Conservation (phyloP, 1,139 yeast genomes). For the Saccharomyces hybrid region DNA sequence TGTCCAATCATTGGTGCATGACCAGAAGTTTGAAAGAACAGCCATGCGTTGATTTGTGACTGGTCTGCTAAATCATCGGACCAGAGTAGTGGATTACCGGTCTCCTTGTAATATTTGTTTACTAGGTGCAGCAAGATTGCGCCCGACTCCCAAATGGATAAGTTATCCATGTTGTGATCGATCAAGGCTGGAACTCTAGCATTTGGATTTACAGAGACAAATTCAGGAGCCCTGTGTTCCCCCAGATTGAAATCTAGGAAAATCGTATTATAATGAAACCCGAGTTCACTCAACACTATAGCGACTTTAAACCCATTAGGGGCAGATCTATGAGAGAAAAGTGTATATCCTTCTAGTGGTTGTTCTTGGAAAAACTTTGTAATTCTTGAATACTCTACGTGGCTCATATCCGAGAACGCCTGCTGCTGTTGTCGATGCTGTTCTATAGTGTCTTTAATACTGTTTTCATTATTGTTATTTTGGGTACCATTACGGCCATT, state of each 20-base stretch:
- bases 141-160: conserved; percentile 90
- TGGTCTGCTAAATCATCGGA: conserved; percentile 74
- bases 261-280: conserved; percentile 70
- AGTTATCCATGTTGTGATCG: conserved; percentile 73
- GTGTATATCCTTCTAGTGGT: conserved; percentile 77
- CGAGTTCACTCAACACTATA: conserved; percentile 76
- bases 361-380: conserved; percentile 68
- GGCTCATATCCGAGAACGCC: conserved; percentile 8
- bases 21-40: conserved; percentile 90
- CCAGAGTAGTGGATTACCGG: conserved; percentile 73
- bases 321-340: conserved; percentile 86
- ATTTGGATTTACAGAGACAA: conserved; percentile 84
- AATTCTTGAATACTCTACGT: conserved; percentile 43
- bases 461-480: conserved; percentile 15
- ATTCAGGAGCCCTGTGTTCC: conserved; percentile 90
- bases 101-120: conserved; percentile 57
- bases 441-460: conserved; percentile 12
- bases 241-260: conserved; percentile 82
- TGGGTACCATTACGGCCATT: conserved; percentile 3
- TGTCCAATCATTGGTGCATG: conserved; percentile 98
- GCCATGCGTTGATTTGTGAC: conserved; percentile 79
- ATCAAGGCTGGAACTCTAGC: conserved; percentile 92
- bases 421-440: conserved; percentile 16
- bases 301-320: conserved; percentile 97
- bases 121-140: conserved; percentile 77